Evolutionary conservation across 306 rosid genomes (phyloP).

Genomic region (Albizia julibrissin): DNA sequence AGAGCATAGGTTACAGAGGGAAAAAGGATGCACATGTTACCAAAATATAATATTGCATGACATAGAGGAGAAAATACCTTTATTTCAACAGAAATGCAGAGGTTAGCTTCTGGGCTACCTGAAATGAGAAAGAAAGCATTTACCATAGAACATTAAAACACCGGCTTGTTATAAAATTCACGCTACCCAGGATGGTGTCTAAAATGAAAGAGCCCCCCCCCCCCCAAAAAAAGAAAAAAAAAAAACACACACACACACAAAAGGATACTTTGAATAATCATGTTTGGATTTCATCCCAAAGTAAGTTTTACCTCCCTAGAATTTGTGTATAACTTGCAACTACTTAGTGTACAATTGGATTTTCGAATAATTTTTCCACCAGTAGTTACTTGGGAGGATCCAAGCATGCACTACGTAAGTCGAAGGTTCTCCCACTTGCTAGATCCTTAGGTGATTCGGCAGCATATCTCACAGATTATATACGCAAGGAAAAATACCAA

Average conservation of each 20-base stretch:
- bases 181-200: not conserved
- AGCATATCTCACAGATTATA: conserved; percentile 7
- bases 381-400: not conserved
- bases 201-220: not conserved
- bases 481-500: not conserved
- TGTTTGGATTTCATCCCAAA: not conserved
- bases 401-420: not conserved
- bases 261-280: not conserved
- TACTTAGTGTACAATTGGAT: no score
- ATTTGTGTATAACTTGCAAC: no score
- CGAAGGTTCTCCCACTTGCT: conserved; percentile 8
- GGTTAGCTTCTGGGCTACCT: conserved; percentile 56
- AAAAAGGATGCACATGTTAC: conserved; percentile 8
- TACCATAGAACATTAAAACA: conserved; percentile 15
- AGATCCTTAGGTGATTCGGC: not conserved
- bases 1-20: conserved; percentile 10
- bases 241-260: no score
- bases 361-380: not conserved
- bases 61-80: conserved; percentile 52
- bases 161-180: not conserved
- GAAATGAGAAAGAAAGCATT: conserved; percentile 38
- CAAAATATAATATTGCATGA: conserved; percentile 6
- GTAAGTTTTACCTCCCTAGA: no score
- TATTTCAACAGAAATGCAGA: conserved; percentile 86
- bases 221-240: no score